Evolutionary conservation across 768 basidiomycete genomes (phyloP).

Genomic region (Saitozyma podzolica): DNA sequence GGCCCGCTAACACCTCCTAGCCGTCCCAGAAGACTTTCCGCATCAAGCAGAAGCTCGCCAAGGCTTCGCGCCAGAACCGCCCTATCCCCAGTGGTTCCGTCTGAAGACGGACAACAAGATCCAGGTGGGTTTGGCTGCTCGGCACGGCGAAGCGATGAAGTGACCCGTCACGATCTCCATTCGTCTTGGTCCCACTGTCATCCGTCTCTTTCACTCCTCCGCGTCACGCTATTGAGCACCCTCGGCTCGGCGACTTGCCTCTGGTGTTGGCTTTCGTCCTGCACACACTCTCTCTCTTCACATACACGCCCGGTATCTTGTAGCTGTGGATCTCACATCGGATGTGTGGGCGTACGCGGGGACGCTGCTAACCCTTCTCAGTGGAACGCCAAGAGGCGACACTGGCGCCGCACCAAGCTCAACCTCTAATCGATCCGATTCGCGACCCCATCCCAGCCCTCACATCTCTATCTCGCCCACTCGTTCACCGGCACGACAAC

Average conservation of each 20-base stretch:
- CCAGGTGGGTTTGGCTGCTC: too few relatives aligned
- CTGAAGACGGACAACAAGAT: conserved; percentile 86
- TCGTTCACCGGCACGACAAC: not conserved
- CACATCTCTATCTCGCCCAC: not conserved
- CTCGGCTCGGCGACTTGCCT: not conserved
- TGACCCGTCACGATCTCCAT: conserved; percentile 52
- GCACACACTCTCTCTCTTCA: conserved; percentile 38
- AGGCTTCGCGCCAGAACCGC: conserved; percentile 92
- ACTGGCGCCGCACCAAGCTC: conserved; percentile 99
- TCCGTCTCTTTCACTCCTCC: conserved; percentile 3
- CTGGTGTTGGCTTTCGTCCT: not conserved
- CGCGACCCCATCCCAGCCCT: too few relatives aligned
- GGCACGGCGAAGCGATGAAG: too few relatives aligned
- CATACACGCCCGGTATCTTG: too few relatives aligned
- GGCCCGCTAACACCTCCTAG: conserved; percentile 54
- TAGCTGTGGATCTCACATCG: conserved; percentile 33
- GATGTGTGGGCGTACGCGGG: conserved; percentile 7
- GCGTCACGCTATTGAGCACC: conserved; percentile 63
- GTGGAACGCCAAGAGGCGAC: conserved; percentile 74
- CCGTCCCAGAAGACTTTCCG: conserved; percentile 99
- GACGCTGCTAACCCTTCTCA: conserved; percentile 15
- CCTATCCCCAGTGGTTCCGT: conserved; percentile 98
- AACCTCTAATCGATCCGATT: conserved; percentile 66
- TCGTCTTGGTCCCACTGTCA: conserved; percentile 3
- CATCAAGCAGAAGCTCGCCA: conserved; percentile 95